phyloP scores from a whole-genome alignment of 768 basidiomycete genomes.

The Strobilomyces dryophilus region DNA sequence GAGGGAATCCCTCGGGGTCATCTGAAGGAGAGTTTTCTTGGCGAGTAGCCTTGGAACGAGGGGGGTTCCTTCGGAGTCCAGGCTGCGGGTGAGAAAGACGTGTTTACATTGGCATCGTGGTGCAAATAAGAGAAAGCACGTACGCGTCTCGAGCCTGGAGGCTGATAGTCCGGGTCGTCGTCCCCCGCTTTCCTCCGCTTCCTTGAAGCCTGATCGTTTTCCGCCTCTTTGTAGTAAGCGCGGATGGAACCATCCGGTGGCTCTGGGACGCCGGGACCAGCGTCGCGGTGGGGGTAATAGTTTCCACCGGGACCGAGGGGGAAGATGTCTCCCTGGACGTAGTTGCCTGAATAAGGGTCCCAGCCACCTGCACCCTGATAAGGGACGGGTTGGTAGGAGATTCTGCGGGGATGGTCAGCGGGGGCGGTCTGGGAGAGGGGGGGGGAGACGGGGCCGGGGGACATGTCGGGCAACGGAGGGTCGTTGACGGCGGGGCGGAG shows the following conservation, averaged over 20 bases:
- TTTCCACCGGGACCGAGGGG: conserved; percentile 36
- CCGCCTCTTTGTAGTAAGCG: conserved; percentile 30
- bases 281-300: conserved; percentile 32
- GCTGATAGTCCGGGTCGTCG: conserved; percentile 55
- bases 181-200: conserved; percentile 46
- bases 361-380: conserved; percentile 39
- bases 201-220: conserved; percentile 33
- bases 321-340: conserved; percentile 35
- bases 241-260: conserved; percentile 14
- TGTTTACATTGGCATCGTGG: neutral
- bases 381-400: conserved; percentile 34
- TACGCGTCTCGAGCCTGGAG: conserved; percentile 50
- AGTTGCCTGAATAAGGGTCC: conserved; percentile 36
- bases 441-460: conserved; percentile 22
- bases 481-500: conserved; percentile 15
- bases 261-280: conserved; percentile 16
- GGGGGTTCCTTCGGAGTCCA: conserved; percentile 41
- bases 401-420: conserved; percentile 30
- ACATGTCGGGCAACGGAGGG: conserved; percentile 19
- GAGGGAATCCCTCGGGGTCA: conserved; percentile 15
- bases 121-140: conserved; percentile 26
- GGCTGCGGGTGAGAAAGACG: conserved; percentile 21
- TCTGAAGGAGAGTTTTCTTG: conserved; percentile 28
- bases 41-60: conserved; percentile 34
- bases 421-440: conserved; percentile 21